These are phyloP conservation scores for Crataegus laevigata DNA, from an alignment of 306 rosid species.

Conservation along the genomic window DNA sequence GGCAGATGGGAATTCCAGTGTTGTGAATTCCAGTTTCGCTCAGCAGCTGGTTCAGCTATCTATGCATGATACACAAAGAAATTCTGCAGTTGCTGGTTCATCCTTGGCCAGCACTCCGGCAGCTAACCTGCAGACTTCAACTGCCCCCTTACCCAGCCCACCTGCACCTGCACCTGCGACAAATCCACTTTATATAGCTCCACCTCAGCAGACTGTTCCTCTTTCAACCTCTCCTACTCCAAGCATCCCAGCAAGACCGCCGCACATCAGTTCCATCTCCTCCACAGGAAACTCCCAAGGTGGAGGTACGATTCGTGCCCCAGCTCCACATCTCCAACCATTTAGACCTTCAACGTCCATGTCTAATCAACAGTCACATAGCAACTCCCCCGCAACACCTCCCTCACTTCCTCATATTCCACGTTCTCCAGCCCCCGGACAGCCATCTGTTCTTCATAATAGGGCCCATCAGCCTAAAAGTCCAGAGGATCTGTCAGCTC, in stretches of 20 bases:
- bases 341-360: constrained; percentile 44
- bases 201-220: constrained; percentile 25
- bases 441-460: constrained; percentile 19
- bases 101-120: constrained; percentile 19
- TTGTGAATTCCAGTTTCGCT: constrained; percentile 10
- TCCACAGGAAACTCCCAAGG: constrained; percentile 33
- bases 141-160: constrained; percentile 8
- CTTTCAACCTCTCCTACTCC: constrained; percentile 21
- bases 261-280: constrained; percentile 28
- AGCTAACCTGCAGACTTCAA: constrained; percentile 22
- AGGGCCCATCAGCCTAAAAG: constrained; percentile 15
- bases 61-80: constrained; percentile 27
- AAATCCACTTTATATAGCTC: constrained; percentile 15
- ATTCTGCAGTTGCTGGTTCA: constrained; percentile 20
- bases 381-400: constrained; percentile 19
- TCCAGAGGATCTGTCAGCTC: constrained; percentile 14
- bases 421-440: constrained; percentile 10
- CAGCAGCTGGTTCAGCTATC: constrained; percentile 31
- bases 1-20: constrained; percentile 37
- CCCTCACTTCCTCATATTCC: constrained; percentile 23
- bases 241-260: constrained; percentile 31
- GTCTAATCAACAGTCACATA: constrained; percentile 31
- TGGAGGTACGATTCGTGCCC: constrained; percentile 42
- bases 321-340: constrained; percentile 70
- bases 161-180: not conserved